Evolutionary conservation across 768 basidiomycete genomes (phyloP).

Genomic region (Leccinum broughii): DNA sequence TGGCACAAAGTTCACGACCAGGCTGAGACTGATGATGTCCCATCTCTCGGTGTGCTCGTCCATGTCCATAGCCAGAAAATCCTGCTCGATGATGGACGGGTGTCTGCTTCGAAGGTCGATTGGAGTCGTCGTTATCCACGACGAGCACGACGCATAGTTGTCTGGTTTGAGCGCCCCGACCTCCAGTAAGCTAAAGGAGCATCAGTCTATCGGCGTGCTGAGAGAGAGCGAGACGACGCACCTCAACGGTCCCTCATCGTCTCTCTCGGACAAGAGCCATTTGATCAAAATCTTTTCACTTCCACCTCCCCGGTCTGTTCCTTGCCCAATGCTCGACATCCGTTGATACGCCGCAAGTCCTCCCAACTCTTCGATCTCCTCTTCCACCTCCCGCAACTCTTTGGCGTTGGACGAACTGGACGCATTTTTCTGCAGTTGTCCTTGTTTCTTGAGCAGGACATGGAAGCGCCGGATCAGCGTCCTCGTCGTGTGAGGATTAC

Average conservation of each 20-base stretch:
- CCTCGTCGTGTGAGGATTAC: slow-evolving; percentile 61
- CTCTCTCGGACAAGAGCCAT: slow-evolving; percentile 54
- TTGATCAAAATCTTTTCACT: slow-evolving; percentile 76
- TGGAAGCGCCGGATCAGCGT: slow-evolving; percentile 80
- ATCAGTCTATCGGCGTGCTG: neutral
- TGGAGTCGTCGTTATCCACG: slow-evolving; percentile 73
- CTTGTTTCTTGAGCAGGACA: slow-evolving; percentile 68
- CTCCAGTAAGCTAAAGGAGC: slow-evolving; percentile 66
- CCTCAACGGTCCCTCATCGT: slow-evolving; percentile 34
- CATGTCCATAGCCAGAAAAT: slow-evolving; percentile 70
- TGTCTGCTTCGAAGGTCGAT: slow-evolving; percentile 88
- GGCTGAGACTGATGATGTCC: slow-evolving; percentile 81
- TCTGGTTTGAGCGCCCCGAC: slow-evolving; percentile 86
- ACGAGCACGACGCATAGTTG: slow-evolving; percentile 64
- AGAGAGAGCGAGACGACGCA: slow-evolving; percentile 22
- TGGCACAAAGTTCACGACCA: slow-evolving; percentile 90
- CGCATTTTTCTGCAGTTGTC: slow-evolving; percentile 46
- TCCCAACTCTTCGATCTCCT: slow-evolving; percentile 67
- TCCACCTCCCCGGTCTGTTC: slow-evolving; percentile 81
- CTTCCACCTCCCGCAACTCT: slow-evolving; percentile 53
- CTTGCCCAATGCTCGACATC: slow-evolving; percentile 82
- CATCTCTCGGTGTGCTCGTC: slow-evolving; percentile 55
- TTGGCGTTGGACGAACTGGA: slow-evolving; percentile 16
- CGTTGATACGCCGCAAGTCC: slow-evolving; percentile 80
- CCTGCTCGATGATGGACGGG: slow-evolving; percentile 79